These are phyloP conservation scores for Lodderomyces margitis DNA, from an alignment of 1,139 yeast genomes.

Conservation along the genomic window DNA sequence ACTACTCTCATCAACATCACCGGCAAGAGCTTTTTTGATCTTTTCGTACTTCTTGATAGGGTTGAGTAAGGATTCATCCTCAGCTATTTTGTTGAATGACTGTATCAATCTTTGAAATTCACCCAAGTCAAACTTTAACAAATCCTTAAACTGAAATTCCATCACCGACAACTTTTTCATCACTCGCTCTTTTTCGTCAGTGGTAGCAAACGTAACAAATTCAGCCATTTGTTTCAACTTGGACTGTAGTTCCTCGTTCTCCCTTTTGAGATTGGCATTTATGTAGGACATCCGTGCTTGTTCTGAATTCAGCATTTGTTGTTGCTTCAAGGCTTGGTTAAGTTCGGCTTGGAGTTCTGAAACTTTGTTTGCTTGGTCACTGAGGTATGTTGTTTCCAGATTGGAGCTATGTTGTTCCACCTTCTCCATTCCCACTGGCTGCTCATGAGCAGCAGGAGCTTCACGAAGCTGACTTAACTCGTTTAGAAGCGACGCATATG, in stretches of 20 bases:
- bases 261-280: constrained; percentile 40
- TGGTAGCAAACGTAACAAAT: constrained; percentile 17
- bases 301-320: constrained; percentile 48
- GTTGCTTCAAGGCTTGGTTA: constrained; percentile 46
- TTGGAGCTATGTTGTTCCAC: neutral
- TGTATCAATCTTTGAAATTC: constrained; percentile 44
- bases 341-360: constrained; percentile 34
- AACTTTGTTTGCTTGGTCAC: constrained; percentile 6
- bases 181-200: constrained; percentile 18
- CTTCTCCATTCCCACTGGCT: neutral
- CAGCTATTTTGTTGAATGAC: constrained; percentile 55
- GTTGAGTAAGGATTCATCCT: constrained; percentile 55
- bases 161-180: constrained; percentile 21
- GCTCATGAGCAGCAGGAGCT: neutral
- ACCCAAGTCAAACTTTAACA: constrained; percentile 35
- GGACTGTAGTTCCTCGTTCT: constrained; percentile 24
- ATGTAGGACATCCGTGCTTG: constrained; percentile 44
- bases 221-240: constrained; percentile 11
- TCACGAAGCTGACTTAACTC: constrained; percentile 7
- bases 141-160: constrained; percentile 39
- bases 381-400: constrained; percentile 1
- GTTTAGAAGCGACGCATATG: constrained; percentile 7
- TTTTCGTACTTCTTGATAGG: constrained; percentile 52
- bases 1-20: constrained; percentile 18
- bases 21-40: constrained; percentile 23